Conservation (phyloP, 495 filamentous ascomycete genomes). For the Hypoxylon fuscum region DNA sequence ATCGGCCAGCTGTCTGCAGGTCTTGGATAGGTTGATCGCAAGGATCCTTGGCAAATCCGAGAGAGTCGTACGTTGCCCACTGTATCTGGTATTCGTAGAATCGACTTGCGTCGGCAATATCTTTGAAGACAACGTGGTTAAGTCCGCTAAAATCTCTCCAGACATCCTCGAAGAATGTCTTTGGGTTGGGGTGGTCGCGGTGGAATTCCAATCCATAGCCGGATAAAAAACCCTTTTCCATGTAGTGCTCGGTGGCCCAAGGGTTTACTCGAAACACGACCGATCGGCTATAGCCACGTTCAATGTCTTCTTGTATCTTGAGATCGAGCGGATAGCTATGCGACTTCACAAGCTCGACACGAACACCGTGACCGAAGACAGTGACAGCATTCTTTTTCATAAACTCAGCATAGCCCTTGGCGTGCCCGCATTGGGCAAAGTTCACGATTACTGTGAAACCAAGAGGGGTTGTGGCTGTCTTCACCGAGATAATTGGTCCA, state of each 20-base stretch:
- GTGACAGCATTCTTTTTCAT: background rate
- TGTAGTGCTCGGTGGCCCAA: no score
- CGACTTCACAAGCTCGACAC: background rate
- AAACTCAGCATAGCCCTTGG: background rate
- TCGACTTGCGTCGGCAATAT: background rate
- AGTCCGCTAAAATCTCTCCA: background rate
- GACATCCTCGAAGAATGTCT: slow-evolving; percentile 15
- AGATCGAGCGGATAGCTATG: slow-evolving; percentile 2
- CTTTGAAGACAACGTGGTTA: slow-evolving; percentile 14
- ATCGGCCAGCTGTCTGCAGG: background rate
- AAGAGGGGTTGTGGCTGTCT: background rate
- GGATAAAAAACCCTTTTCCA: no score
- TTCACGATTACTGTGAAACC: slow-evolving; percentile 9
- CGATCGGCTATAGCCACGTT: background rate
- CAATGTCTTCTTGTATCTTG: background rate
- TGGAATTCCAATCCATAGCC: no score
- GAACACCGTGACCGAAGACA: background rate
- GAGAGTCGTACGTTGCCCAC: no score
- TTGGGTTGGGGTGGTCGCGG: background rate
- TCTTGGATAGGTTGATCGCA: slow-evolving; percentile 4
- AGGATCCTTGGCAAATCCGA: slow-evolving; percentile 22
- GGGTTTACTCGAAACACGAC: no score
- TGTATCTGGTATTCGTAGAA: no score
- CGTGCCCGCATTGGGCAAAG: background rate
- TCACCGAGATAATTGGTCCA: slow-evolving; percentile 10